phyloP scores from a whole-genome alignment of 768 basidiomycete genomes.

The Krasilnikovozyma curviuscula region DNA sequence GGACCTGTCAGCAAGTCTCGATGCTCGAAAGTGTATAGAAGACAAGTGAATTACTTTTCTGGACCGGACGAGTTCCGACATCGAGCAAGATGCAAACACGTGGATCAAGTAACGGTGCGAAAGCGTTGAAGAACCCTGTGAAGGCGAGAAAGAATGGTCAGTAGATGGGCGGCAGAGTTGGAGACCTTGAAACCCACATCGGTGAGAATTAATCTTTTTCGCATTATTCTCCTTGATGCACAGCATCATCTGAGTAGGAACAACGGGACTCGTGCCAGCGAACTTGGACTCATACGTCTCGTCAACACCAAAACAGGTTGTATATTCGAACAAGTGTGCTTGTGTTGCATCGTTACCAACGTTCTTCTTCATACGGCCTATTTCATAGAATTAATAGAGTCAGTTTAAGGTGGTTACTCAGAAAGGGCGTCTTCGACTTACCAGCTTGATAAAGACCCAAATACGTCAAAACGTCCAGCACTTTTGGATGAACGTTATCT shows the following conservation, averaged over 20 bases:
- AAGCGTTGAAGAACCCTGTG: constrained; percentile 98
- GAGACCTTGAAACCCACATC: no score
- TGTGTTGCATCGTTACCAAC: constrained; percentile 49
- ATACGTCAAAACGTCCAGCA: constrained; percentile 25
- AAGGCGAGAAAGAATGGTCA: not conserved
- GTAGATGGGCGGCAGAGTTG: not conserved
- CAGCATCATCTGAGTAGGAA: constrained; percentile 74
- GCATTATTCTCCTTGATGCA: constrained; percentile 31
- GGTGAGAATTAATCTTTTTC: constrained; percentile 90
- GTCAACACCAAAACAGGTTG: constrained; percentile 26
- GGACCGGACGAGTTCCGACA: constrained; percentile 77
- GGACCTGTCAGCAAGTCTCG: no score
- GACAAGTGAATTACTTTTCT: no score
- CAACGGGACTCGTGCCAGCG: constrained; percentile 30
- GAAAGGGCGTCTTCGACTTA: constrained; percentile 2
- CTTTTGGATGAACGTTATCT: no score
- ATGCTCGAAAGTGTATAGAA: no score
- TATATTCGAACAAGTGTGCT: constrained; percentile 67
- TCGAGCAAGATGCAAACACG: constrained; percentile 77
- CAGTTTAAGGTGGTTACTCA: constrained; percentile 6
- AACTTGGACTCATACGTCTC: constrained; percentile 12
- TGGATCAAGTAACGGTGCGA: constrained; percentile 61
- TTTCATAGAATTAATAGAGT: not conserved
- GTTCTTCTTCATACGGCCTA: constrained; percentile 38
- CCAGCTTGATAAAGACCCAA: constrained; percentile 27